Conservation (phyloP, 225 moss, liverwort and hornwort genomes). For the Climacium dendroides region DNA sequence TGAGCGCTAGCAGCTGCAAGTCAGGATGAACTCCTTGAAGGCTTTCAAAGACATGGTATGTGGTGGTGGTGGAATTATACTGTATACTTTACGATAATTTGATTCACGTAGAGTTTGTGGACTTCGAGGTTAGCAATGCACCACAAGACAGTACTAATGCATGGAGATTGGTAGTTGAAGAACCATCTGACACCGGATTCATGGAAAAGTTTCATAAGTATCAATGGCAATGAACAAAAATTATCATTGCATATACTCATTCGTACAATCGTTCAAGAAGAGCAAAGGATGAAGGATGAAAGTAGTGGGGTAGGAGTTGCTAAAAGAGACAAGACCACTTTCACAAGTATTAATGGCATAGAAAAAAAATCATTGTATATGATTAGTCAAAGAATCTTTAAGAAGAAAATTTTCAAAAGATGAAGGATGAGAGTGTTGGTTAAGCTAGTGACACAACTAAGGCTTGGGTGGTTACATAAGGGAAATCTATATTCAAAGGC, state of each 20-base stretch:
- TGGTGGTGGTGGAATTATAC: too few species aligned
- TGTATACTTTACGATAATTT: background rate
- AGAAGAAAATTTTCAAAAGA: too few species aligned
- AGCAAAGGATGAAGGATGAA: background rate
- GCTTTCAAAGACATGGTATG: background rate
- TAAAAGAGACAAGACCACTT: background rate
- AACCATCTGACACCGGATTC: background rate
- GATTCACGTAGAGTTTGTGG: background rate
- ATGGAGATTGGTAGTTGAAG: background rate
- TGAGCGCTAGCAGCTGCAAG: too few species aligned
- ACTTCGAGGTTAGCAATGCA: background rate
- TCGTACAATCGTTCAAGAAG: background rate
- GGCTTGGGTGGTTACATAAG: too few species aligned
- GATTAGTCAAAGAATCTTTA: background rate
- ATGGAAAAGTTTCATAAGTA: background rate
- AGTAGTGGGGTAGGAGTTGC: background rate
- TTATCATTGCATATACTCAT: background rate
- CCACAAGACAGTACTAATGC: too few species aligned
- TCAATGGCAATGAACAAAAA: background rate
- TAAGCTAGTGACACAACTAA: background rate
- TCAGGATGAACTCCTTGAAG: too few species aligned
- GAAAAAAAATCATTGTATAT: background rate
- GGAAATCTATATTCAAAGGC: too few species aligned
- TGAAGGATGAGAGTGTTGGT: too few species aligned
- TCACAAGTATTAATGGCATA: background rate